Conservation (phyloP, 306 rosid genomes). For the Datisca glomerata region DNA sequence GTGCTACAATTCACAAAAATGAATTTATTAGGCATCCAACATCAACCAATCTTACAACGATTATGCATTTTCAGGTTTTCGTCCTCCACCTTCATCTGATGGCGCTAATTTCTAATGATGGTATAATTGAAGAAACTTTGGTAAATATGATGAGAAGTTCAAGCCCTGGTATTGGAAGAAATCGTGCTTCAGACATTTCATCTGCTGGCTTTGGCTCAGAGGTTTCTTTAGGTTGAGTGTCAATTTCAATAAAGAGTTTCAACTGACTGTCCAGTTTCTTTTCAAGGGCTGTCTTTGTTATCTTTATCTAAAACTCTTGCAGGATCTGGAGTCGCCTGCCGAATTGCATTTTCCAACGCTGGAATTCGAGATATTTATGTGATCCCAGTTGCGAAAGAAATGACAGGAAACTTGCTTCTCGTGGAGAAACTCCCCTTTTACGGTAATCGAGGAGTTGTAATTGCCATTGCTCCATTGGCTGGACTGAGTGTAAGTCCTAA, state of each 20-base stretch:
- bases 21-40: too few species aligned
- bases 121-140: constrained; percentile 32
- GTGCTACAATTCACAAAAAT: too few species aligned
- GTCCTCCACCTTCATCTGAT: constrained; percentile 59
- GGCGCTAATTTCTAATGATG: constrained; percentile 34
- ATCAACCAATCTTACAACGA: constrained; percentile 10
- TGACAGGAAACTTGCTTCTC: constrained; percentile 53
- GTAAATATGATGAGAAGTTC: constrained; percentile 20
- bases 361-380: constrained; percentile 59
- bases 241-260: too few species aligned
- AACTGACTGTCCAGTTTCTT: not conserved
- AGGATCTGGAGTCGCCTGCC: constrained; percentile 65
- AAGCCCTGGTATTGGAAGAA: constrained; percentile 26
- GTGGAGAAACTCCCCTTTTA: constrained; percentile 79
- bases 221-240: constrained; percentile 61
- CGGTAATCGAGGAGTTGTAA: constrained; percentile 69
- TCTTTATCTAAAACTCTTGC: constrained; percentile 11
- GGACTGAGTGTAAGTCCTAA: constrained; percentile 52
- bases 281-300: constrained; percentile 3
- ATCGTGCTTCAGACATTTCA: constrained; percentile 33
- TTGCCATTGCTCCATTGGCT: constrained; percentile 76
- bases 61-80: constrained; percentile 39
- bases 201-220: constrained; percentile 77
- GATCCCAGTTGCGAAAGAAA: constrained; percentile 41
- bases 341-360: constrained; percentile 70